These are phyloP conservation scores for Gaertneriomyces sp. DNA, from an alignment of 192 early-diverging fungal genomes.

Conservation along the genomic window DNA sequence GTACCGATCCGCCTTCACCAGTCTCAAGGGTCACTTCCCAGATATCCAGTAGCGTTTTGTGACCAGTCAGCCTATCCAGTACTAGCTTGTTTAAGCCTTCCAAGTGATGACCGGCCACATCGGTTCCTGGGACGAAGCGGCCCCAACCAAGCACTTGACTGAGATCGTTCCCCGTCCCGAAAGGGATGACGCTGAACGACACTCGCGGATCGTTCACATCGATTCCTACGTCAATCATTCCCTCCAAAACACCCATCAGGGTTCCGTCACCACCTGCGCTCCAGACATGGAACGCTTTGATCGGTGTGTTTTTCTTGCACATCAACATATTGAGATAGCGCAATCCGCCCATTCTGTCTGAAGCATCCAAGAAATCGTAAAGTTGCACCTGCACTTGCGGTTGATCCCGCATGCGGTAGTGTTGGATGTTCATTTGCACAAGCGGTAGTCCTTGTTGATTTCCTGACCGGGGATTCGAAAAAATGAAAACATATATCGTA, in stretches of 20 bases:
- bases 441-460: constrained; percentile 64
- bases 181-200: constrained; percentile 59
- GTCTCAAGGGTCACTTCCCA: constrained; percentile 62
- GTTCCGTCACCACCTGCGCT: constrained; percentile 76
- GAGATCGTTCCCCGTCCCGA: constrained; percentile 75
- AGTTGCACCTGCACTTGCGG: constrained; percentile 71
- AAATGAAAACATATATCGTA: constrained; percentile 65
- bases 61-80: constrained; percentile 56
- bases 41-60: constrained; percentile 65
- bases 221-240: constrained; percentile 56
- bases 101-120: constrained; percentile 58
- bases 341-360: constrained; percentile 53
- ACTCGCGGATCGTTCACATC: constrained; percentile 46
- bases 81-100: constrained; percentile 54
- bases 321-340: constrained; percentile 56
- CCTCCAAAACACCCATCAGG: constrained; percentile 65
- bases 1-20: constrained; percentile 59
- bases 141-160: constrained; percentile 76
- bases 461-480: constrained; percentile 71
- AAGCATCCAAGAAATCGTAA: constrained; percentile 62
- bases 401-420: constrained; percentile 61
- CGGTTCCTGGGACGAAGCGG: constrained; percentile 56
- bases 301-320: constrained; percentile 30
- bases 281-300: constrained; percentile 66
- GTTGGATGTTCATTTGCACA: constrained; percentile 57